Conservation (phyloP, 345 rosid genomes). For the Jatropha curcas region DNA sequence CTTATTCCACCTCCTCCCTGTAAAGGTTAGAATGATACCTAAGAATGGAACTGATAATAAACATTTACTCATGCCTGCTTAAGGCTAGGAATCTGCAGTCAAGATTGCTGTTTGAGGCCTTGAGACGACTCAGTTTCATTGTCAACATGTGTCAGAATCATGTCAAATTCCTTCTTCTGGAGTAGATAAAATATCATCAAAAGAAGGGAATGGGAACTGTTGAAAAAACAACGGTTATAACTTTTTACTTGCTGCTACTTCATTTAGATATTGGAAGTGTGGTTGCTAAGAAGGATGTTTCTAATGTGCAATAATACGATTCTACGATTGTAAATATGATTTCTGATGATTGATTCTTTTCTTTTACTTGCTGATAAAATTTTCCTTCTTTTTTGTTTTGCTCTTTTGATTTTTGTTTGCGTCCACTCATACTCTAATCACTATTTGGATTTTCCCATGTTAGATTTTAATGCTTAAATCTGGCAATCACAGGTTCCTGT, state of each 20-base stretch:
- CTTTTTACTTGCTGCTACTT: background rate
- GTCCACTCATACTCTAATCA: constrained; percentile 3
- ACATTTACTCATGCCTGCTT: background rate
- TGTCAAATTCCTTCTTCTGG: background rate
- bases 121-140: background rate
- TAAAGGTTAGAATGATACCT: background rate
- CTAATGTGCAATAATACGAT: background rate
- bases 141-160: background rate
- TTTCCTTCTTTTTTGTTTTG: background rate
- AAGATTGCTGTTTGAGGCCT: background rate
- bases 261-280: background rate
- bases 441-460: constrained; percentile 8
- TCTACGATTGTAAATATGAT: background rate
- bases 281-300: background rate
- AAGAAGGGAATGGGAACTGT: background rate
- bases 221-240: background rate
- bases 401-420: background rate
- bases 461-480: constrained; percentile 8
- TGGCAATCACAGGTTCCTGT: constrained; percentile 78
- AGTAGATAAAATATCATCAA: background rate
- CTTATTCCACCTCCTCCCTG: background rate
- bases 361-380: background rate
- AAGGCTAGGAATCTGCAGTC: background rate
- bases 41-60: background rate
- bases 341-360: constrained; percentile 2